Base-by-base conservation (phyloP, 2,329 filamentous ascomycete species). In the Sporothrix variecibatus region DNA sequence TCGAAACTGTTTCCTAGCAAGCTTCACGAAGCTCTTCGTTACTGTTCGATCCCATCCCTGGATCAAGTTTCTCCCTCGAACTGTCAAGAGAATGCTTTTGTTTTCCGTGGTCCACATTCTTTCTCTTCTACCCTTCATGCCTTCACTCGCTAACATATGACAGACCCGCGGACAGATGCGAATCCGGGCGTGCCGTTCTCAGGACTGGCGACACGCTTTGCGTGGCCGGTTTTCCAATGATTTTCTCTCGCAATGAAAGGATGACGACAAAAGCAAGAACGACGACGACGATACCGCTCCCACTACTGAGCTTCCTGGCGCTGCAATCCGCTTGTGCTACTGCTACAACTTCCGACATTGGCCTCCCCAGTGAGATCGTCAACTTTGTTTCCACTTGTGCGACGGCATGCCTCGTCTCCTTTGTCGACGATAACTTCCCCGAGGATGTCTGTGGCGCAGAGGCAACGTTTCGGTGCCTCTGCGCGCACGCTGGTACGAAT, bases 381-480 rank as follows among this genome's bases (percentile, higher is more conserved):
- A 78, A 81, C 72, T 82, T 84, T 70, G 81, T 91, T 20, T 89
- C 90, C 6, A 76, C 81, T 17, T 93, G 91, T 79, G 90, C 91
- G 3, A 82, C 85, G 76, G 78, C 81, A 56, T 94, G 92, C 80
- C 85, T 94, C 77, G 79, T 85, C 75, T 86, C 86, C 12, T 94
- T 93, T 78, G 83, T 94, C 77, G 80, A 81, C n/a, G 82, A 85
- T 75, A 90, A 91, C 80, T 93, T 89, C 79, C 84, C 85, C 51
- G 78, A 80, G 23, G 82, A 80, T 68, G 79, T 80, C 67, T 92
- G 90, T 78, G 84, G 84, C 40, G 79, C 81, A 49, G 82, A 82
- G 15, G 84, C 86, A 12, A 85, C 90, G 34, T 80, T 93, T 77
- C 82, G 85, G 78, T 93, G 91, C 77, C 84, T 94, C 6, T 94